A percentile compares a stretch with the other conserved stretches of the same genome.
Conservation (phyloP, 257 asterid genomes). For the Ilex aquifolium region DNA sequence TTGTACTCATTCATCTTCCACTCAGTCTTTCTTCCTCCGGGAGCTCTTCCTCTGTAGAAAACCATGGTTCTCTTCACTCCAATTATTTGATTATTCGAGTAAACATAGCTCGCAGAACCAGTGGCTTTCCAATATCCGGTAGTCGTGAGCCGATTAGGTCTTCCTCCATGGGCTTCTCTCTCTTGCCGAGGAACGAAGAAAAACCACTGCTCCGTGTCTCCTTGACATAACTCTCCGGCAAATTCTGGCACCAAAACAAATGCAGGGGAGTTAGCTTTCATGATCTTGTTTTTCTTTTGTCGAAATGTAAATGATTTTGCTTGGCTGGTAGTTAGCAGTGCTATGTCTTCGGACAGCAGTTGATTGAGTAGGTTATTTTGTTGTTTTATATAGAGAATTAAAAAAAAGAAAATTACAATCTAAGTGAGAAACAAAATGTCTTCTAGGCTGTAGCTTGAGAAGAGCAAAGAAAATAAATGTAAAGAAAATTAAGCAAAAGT, state of each 20-base stretch:
- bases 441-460: too few relatives aligned
- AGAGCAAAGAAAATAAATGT: too few relatives aligned
- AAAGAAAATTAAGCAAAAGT: too few relatives aligned
- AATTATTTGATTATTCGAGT: not conserved
- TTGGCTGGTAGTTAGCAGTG: too few relatives aligned
- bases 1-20: not conserved
- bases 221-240: not conserved
- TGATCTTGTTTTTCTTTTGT: too few relatives aligned
- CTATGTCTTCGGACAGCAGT: too few relatives aligned
- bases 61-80: not conserved
- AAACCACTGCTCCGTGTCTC: not conserved
- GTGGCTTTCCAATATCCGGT: not conserved
- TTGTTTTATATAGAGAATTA: too few relatives aligned
- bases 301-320: too few relatives aligned
- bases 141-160: not conserved
- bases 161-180: not conserved
- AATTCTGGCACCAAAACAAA: not conserved
- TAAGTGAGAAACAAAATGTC: too few relatives aligned
- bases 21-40: not conserved
- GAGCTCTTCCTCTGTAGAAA: not conserved
- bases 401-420: too few relatives aligned
- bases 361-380: too few relatives aligned
- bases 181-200: not conserved
- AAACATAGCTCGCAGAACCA: not conserved
- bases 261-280: too few relatives aligned